phyloP scores from a whole-genome alignment of 805 yeast species.

The Yamadazyma insecticola region DNA sequence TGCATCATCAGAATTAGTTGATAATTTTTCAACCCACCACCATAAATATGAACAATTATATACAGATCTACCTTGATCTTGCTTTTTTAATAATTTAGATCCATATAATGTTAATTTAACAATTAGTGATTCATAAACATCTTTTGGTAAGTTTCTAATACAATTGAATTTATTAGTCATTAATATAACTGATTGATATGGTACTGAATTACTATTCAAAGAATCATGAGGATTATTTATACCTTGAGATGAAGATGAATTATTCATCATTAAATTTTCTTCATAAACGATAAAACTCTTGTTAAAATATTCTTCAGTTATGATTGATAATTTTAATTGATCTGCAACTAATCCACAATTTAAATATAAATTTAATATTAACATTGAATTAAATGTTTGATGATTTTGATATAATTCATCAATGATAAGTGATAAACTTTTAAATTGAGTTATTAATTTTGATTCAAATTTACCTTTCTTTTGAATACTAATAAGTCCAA shows the following conservation, averaged over 20 bases:
- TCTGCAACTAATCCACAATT: conserved; percentile 76
- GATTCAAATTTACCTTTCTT: conserved; percentile 17
- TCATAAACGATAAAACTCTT: conserved; percentile 87
- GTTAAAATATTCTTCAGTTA: conserved; percentile 82
- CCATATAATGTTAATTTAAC: conserved; percentile 85
- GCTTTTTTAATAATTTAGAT: conserved; percentile 81
- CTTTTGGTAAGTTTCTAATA: conserved; percentile 46
- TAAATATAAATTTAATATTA: conserved; percentile 50
- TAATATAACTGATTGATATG: conserved; percentile 44
- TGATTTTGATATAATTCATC: conserved; percentile 56
- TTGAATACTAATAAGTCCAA: conserved; percentile 29
- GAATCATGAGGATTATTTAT: conserved; percentile 32
- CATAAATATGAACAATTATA: conserved; percentile 86
- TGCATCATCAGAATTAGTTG: conserved; percentile 1
- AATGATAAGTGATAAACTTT: conserved; percentile 63
- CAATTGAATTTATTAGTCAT: conserved; percentile 43
- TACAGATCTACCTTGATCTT: conserved; percentile 92
- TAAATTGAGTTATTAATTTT: conserved; percentile 54
- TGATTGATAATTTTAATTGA: conserved; percentile 63
- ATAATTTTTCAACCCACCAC: conserved; percentile 71
- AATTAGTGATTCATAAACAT: conserved; percentile 75
- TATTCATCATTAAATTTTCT: conserved; percentile 38
- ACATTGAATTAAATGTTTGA: conserved; percentile 26
- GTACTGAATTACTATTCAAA: conserved; percentile 43
- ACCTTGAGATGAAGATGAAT: conserved; percentile 2